A percentile compares a stretch with the other conserved stretches of the same genome.
phyloP scores from a whole-genome alignment of 2,329 filamentous ascomycete genomes.

The Aspergillus alliaceus region DNA sequence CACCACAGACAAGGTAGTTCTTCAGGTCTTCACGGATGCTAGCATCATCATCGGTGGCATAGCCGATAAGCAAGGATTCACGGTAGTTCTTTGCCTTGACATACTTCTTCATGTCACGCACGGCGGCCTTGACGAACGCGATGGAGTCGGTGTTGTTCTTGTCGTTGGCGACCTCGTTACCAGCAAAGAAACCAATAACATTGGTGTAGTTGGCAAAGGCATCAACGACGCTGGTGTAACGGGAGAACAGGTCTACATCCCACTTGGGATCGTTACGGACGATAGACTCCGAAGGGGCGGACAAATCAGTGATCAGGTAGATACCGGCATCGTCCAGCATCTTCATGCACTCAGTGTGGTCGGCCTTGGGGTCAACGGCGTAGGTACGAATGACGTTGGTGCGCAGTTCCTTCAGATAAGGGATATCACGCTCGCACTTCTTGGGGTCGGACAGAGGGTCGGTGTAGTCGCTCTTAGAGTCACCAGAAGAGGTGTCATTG shows the following conservation, averaged over 20 bases:
- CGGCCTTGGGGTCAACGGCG: conserved; percentile 74
- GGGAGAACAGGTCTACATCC: conserved; percentile 73
- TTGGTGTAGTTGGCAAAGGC: conserved; percentile 80
- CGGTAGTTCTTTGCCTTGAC: conserved; percentile 79
- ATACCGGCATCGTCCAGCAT: conserved; percentile 81
- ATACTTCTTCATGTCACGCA: conserved; percentile 93
- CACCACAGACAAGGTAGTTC: conserved; percentile 91
- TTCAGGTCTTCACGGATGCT: conserved; percentile 79
- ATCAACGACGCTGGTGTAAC: conserved; percentile 84
- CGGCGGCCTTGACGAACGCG: conserved; percentile 95
- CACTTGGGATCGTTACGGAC: conserved; percentile 76
- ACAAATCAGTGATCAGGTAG: conserved; percentile 91
- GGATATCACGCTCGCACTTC: conserved; percentile 81
- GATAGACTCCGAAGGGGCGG: conserved; percentile 79
- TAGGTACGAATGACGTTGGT: conserved; percentile 97
- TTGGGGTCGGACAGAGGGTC: conserved; percentile 77
- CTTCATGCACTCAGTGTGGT: conserved; percentile 85
- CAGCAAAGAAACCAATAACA: conserved; percentile 95
- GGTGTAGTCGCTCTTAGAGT: conserved; percentile 58
- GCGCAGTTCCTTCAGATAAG: conserved; percentile 71
- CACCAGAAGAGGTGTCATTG: conserved; percentile 40
- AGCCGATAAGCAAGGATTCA: conserved; percentile 76
- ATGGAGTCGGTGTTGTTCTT: conserved; percentile 85
- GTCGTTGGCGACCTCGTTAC: conserved; percentile 94
- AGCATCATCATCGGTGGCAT: conserved; percentile 91